Conservation (phyloP, 2,329 filamentous ascomycete species). For the Calonectria pseudoreteaudii region DNA sequence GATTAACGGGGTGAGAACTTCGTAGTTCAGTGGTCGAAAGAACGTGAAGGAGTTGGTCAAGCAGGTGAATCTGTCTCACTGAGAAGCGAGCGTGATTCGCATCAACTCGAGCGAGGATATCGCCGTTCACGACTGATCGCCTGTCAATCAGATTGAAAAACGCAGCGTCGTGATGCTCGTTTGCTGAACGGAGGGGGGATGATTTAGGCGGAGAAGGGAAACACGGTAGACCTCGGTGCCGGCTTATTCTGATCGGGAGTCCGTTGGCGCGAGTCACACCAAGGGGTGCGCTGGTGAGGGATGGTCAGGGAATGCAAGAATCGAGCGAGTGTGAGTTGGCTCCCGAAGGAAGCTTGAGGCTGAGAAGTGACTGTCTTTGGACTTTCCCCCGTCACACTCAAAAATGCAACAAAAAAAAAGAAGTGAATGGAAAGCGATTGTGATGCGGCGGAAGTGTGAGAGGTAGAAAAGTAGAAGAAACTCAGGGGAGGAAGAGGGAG, state of each 20-base stretch:
- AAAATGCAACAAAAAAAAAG: neutral
- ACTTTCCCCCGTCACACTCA: slow-evolving; percentile 18
- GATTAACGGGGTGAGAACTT: slow-evolving; percentile 28
- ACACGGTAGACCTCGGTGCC: slow-evolving; percentile 42
- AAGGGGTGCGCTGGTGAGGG: slow-evolving; percentile 27
- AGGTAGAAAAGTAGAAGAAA: slow-evolving; percentile 18
- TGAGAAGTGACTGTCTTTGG: slow-evolving; percentile 25
- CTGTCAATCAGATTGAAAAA: slow-evolving; percentile 35
- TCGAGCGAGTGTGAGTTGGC: slow-evolving; percentile 22
- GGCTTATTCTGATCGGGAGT: slow-evolving; percentile 37
- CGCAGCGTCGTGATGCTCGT: slow-evolving; percentile 42
- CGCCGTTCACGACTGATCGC: slow-evolving; percentile 24
- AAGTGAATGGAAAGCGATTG: slow-evolving; percentile 8
- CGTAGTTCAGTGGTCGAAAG: slow-evolving; percentile 20
- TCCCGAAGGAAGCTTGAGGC: neutral
- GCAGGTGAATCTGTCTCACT: slow-evolving; percentile 31
- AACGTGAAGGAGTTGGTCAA: slow-evolving; percentile 22
- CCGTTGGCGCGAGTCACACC: slow-evolving; percentile 30
- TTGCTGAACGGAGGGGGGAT: slow-evolving; percentile 39
- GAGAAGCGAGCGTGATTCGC: slow-evolving; percentile 30
- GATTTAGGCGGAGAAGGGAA: slow-evolving; percentile 37
- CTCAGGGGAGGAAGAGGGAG: slow-evolving; percentile 23
- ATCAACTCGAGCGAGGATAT: slow-evolving; percentile 18
- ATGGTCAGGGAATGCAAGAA: slow-evolving; percentile 32
- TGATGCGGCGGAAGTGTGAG: slow-evolving; percentile 17